Base-by-base conservation (phyloP, 2,329 filamentous ascomycete species). In the Pseudopithomyces chartarum region DNA sequence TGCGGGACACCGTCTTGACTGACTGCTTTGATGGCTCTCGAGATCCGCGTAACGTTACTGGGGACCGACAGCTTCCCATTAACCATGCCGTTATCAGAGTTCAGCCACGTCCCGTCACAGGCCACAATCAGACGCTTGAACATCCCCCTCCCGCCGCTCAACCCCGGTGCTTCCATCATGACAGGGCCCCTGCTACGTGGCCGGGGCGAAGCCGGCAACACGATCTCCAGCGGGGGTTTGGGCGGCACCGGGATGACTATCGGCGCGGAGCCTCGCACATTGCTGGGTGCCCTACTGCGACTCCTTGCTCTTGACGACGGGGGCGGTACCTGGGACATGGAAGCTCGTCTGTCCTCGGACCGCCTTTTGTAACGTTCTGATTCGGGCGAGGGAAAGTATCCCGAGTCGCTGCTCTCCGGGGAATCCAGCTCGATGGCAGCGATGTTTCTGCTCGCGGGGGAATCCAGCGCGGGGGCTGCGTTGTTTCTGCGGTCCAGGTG, bases 1-100 rank as follows among this genome's bases (percentile, higher is more conserved):
- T 84, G 81, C 10, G 78, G 78, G 13, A 82, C 76, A 6, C 79
- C 79, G 64, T 82, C 80, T 26, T 73, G 71, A 62, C 76, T 80
- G 50, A 79, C 71, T 10, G 79, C 72, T 53, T 79, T 80, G 61
- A 84, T 81, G 15, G 81, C 81, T 58, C 81, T 73, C 8, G 77
- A 76, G 19, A 84, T 75, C 3, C 81, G 73, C 0, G 80, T 82
- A 33, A 83, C 78, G 62, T 84, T 84, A 62, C 77, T 81, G 2
- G 80, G 80, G 8, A 80, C 75, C 2, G 73, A 65, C 5, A 81
- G 59, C 52, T 77, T 73, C 5, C 76, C 76, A 53, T 79, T 79
- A n/a, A 78, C 66, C 54, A 73, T 76, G 43, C 77, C 78, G 51
- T 78, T 78, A 57, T 82, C 80, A 8, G 79, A 78, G 61, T 82